Base-by-base conservation (phyloP, 2,329 filamentous ascomycete species). In the Phyllosticta citriasiana region DNA sequence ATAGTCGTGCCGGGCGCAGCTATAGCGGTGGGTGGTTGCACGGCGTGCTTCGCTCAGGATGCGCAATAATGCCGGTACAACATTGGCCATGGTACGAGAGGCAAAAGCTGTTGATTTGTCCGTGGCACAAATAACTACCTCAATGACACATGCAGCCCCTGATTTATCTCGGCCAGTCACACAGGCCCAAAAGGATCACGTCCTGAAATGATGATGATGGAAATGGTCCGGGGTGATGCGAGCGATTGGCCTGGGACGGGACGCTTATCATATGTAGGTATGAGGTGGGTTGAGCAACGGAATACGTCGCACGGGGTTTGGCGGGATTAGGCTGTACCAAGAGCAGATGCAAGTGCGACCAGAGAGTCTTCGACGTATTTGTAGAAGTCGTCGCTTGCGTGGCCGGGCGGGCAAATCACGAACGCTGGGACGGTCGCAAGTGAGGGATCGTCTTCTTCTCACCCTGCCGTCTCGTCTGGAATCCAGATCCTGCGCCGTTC, bases 321-420 rank as follows among this genome's bases (percentile, higher is more conserved):
- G 53, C 53, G 58, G 58, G 55, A 55, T 56, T 60, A 56, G 58
- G 58, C 58, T 60, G 58, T 60, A 60, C 35, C 35, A 47, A 47
- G 14, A 47, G 35, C 2, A n/a, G 5, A n/a, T 47, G 35, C 10
- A 3, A 40, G 33, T 40, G 33, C 33, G 33, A 40, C 33, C 30
- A 14, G 16, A 9, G 33, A 9, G 10, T 40, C 10, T 40, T 40
- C 33, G 12, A 47, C 12, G 35, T 47, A 47, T n/a, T 47, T 47
- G 35, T 3, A 47, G 35, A 47, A 27, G 26, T 27, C 26, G 35
- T 47, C 40, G 40, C 7, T 47, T 47, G 40, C 40, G 16, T 47
- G 40, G 33, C 7, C 5, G 33, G 33, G 33, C 33, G 33, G 33
- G 33, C 33, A 40, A 40, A 40, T 40, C 33, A 40, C 33, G 16